Evolutionary conservation across 441 rosid species (phyloP).

Genomic region (Theobroma grandiflorum): DNA sequence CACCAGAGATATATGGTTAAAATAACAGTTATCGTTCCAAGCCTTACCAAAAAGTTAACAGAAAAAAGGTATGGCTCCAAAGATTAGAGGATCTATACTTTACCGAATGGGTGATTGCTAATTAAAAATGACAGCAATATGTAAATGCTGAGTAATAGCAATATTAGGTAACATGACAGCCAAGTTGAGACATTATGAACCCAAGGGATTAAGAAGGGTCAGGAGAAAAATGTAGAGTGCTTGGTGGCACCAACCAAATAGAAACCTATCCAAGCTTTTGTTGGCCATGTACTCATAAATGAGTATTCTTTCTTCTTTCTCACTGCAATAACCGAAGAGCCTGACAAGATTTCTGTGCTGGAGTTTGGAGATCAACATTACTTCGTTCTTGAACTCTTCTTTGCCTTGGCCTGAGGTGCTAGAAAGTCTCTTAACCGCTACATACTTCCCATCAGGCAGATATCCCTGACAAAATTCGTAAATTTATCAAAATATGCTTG

Average conservation of each 20-base stretch:
- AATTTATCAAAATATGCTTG: not conserved
- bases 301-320: slow-evolving; percentile 55
- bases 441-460: not conserved
- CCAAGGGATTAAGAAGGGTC: slow-evolving; percentile 31
- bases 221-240: not conserved
- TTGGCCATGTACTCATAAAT: slow-evolving; percentile 14
- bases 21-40: not conserved
- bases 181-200: no score
- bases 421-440: slow-evolving; percentile 46
- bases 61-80: no score
- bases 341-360: slow-evolving; percentile 21
- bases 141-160: no score
- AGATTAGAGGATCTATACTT: no score
- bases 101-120: no score
- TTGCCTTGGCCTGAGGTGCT: slow-evolving; percentile 18
- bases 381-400: slow-evolving; percentile 17
- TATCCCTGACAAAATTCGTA: not conserved
- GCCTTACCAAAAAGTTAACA: no score
- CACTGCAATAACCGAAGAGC: not conserved
- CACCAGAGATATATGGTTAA: slow-evolving; percentile 18
- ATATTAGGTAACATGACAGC: no score
- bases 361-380: slow-evolving; percentile 3
- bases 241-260: slow-evolving; percentile 22
- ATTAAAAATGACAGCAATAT: no score
- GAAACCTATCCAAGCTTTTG: slow-evolving; percentile 42